Evolutionary conservation across 2,329 filamentous ascomycete species (phyloP), one percentile per base, ranked within the genome.

Genomic region (Fusarium mangiferae): DNA sequence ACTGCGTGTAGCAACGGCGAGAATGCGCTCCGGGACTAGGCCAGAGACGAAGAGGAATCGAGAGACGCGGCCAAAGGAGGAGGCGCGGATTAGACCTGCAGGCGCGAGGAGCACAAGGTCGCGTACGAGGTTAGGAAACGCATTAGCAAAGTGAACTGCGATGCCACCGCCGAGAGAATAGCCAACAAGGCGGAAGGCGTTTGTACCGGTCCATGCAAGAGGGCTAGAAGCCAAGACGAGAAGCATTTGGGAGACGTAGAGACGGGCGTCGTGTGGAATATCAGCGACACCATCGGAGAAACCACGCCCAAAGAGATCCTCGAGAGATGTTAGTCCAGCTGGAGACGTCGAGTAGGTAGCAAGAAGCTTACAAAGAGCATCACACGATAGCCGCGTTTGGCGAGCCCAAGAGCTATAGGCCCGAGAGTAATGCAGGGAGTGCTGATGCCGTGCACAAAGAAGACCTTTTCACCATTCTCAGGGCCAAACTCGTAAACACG

Each of bases 151-250:
- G 68, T 91, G 89, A 11, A 91, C 90, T 9, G 91, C 90, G 62
- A 97, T 91, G 59, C 92, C 93, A 52, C 94, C 94, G 65, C 94
- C 94, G 2, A 97, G 87, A 1, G 93, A 95, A 82, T 96, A 97
- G 17, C 94, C 94, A 18, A 95, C 83, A 26, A 97, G 82, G 54
- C 88, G 88, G 79, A 96, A 90, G 54, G 85, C 87, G 48, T 80
- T 77, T 20, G 79, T 72, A 48, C 90, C 88, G 0, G 89, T 91
- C 93, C 93, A 95, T 20, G 90, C 75, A 6, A 96, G 83, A 0
- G 89, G 86, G 5, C 93, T 95, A 3, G 93, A 94, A 33, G 89
- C 87, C 17, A 96, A 84, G 20, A 88, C 92, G 35, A 93, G 87
- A 45, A 94, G 86, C 62, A 94, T 91, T 81, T 96, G 93, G 7